Conservation (phyloP, 2,329 filamentous ascomycete genomes). For the Mycogone perniciosa region DNA sequence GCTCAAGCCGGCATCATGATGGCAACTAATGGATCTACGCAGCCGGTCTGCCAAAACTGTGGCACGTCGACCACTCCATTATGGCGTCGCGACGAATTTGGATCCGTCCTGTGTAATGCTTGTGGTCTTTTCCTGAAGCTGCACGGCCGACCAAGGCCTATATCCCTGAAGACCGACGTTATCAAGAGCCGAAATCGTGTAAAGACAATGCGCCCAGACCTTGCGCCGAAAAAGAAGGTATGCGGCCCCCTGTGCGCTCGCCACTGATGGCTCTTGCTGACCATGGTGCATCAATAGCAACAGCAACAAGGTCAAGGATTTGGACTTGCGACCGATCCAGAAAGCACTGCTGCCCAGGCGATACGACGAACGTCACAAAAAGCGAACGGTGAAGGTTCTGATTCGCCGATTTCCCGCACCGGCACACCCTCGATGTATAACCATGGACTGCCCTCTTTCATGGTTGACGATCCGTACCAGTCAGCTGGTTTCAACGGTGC, state of each 20-base stretch:
- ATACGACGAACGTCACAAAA: slow-evolving; percentile 62
- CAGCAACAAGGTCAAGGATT: slow-evolving; percentile 37
- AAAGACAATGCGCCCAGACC: slow-evolving; percentile 75
- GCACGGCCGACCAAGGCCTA: slow-evolving; percentile 86
- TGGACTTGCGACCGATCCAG: slow-evolving; percentile 38
- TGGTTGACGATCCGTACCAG: slow-evolving; percentile 66
- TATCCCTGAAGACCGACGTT: slow-evolving; percentile 96
- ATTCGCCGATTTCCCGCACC: slow-evolving; percentile 73
- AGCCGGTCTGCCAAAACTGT: slow-evolving; percentile 97
- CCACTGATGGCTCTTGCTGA: background rate
- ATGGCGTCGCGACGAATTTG: slow-evolving; percentile 95
- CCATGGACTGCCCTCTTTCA: slow-evolving; percentile 72
- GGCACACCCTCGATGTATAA: slow-evolving; percentile 71
- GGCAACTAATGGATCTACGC: slow-evolving; percentile 57
- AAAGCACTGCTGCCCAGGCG: slow-evolving; percentile 46
- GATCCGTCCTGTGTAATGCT: slow-evolving; percentile 94
- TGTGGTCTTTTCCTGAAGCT: slow-evolving; percentile 97
- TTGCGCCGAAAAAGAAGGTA: slow-evolving; percentile 79
- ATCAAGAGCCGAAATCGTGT: slow-evolving; percentile 99
- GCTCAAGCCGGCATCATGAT: slow-evolving; percentile 38
- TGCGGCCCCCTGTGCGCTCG: slow-evolving; percentile 21
- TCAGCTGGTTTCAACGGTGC: slow-evolving; percentile 39
- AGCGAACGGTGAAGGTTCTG: slow-evolving; percentile 67
- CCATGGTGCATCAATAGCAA: slow-evolving; percentile 21
- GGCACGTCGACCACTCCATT: slow-evolving; percentile 90